phyloP scores from a whole-genome alignment of 2,329 filamentous ascomycete species.

The Diaporthe citrichinensis region DNA sequence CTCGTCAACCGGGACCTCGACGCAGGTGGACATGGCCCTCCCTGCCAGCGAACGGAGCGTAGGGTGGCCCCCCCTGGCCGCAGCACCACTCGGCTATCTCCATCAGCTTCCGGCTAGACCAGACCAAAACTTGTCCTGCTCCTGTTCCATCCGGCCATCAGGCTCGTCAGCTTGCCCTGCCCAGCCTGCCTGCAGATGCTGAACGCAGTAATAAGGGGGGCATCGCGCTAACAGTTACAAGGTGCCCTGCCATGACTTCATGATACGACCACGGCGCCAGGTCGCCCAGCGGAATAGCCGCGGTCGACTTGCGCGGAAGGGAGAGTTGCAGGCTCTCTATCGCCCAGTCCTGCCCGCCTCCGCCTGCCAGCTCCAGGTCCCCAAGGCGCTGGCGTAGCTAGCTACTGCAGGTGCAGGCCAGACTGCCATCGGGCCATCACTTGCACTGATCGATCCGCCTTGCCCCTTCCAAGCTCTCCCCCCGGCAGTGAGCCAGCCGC shows the following conservation, averaged over 20 bases:
- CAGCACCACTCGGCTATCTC: constrained; percentile 31
- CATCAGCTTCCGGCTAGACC: constrained; percentile 28
- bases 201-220: constrained; percentile 27
- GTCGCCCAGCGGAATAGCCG: constrained; percentile 17
- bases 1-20: constrained; percentile 1
- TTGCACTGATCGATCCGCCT: background rate
- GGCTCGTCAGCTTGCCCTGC: background rate
- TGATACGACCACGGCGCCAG: constrained; percentile 13
- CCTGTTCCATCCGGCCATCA: constrained; percentile 10
- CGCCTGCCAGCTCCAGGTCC: background rate
- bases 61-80: constrained; percentile 13
- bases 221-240: constrained; percentile 8
- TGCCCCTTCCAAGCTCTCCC: background rate
- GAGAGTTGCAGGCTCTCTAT: background rate
- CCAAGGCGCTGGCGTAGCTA: background rate
- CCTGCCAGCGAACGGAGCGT: constrained; percentile 17
- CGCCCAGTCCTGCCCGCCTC: background rate
- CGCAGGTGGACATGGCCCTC: background rate
- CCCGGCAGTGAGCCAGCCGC: constrained; percentile 1
- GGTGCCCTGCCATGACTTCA: constrained; percentile 20
- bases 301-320: background rate
- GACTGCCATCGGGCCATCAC: constrained; percentile 19
- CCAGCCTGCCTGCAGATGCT: constrained; percentile 2
- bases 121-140: constrained; percentile 15
- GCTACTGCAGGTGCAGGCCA: background rate